phyloP scores from a whole-genome alignment of 306 rosid genomes.

The Quillaja saponaria region DNA sequence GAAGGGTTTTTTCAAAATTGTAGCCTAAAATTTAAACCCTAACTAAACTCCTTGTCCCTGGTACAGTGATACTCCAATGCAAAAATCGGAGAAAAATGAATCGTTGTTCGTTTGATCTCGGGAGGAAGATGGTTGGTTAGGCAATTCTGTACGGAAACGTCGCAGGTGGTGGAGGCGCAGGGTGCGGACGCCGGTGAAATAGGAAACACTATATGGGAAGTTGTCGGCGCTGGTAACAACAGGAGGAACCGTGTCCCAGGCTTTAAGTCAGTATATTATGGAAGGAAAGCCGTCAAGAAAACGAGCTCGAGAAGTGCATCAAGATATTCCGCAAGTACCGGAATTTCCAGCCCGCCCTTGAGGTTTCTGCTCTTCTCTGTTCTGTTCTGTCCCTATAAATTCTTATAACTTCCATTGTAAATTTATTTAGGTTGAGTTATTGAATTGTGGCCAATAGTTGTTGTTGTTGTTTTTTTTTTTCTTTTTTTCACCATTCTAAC shows the following conservation, averaged over 20 bases:
- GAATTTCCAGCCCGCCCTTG: conserved; percentile 52
- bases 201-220: conserved; percentile 44
- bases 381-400: not conserved
- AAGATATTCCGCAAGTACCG: conserved; percentile 65
- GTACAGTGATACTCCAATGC: not conserved
- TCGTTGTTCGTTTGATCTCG: conserved; percentile 33
- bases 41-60: conserved; percentile 7
- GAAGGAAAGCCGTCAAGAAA: conserved; percentile 56
- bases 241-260: conserved; percentile 57
- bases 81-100: conserved; percentile 39
- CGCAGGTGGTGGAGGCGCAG: not conserved
- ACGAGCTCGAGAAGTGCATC: conserved; percentile 46
- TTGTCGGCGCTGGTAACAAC: conserved; percentile 56
- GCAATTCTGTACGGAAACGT: conserved; percentile 35
- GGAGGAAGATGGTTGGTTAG: conserved; percentile 40
- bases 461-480: too few relatives aligned
- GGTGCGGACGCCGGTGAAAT: too few relatives aligned
- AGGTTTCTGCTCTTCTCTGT: conserved; percentile 44
- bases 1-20: too few relatives aligned
- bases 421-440: too few relatives aligned
- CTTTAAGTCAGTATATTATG: conserved; percentile 55
- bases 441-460: not conserved
- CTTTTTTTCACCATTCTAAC: too few relatives aligned
- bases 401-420: not conserved
- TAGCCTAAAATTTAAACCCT: too few relatives aligned